Conservation (phyloP, 139 green algal species). For the Micromonas commoda region DNA sequence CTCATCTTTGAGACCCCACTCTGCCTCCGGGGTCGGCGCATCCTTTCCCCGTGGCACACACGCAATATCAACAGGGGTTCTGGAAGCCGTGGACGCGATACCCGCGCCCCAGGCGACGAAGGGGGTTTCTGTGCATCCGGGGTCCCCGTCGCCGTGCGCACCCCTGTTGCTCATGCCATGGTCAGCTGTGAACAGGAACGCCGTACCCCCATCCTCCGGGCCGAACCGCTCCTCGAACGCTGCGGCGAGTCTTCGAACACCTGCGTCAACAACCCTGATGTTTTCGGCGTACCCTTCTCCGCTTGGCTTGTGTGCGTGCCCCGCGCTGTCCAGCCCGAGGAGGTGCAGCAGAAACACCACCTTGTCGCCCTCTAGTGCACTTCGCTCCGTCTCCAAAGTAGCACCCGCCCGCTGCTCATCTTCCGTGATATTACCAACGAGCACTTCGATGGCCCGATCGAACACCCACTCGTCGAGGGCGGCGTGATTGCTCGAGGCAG, state of each 20-base stretch:
- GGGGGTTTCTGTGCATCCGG: constrained; percentile 33
- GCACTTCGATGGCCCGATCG: constrained; percentile 14
- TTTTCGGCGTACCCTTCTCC: constrained; percentile 35
- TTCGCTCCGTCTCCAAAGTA: not conserved
- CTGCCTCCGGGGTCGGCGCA: constrained; percentile 1
- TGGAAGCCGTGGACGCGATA: not conserved
- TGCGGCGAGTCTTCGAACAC: not conserved
- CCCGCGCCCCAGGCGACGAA: constrained; percentile 40
- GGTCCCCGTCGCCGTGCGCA: constrained; percentile 37
- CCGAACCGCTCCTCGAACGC: constrained; percentile 26
- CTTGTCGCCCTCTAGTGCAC: not conserved
- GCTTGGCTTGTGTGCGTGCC: constrained; percentile 35
- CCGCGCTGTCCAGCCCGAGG: constrained; percentile 41
- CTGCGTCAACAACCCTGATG: constrained; percentile 34
- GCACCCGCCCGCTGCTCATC: no score
- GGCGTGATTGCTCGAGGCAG: not conserved
- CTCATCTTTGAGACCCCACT: constrained; percentile 10
- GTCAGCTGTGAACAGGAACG: constrained; percentile 41
- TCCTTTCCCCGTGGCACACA: not conserved
- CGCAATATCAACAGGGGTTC: not conserved
- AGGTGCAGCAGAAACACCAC: constrained; percentile 42
- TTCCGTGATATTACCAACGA: constrained; percentile 1
- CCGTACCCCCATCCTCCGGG: constrained; percentile 23
- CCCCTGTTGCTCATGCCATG: constrained; percentile 43
- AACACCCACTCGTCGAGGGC: constrained; percentile 40